Base-by-base conservation (phyloP, 345 rosid species). In the Kandelia obovata region DNA sequence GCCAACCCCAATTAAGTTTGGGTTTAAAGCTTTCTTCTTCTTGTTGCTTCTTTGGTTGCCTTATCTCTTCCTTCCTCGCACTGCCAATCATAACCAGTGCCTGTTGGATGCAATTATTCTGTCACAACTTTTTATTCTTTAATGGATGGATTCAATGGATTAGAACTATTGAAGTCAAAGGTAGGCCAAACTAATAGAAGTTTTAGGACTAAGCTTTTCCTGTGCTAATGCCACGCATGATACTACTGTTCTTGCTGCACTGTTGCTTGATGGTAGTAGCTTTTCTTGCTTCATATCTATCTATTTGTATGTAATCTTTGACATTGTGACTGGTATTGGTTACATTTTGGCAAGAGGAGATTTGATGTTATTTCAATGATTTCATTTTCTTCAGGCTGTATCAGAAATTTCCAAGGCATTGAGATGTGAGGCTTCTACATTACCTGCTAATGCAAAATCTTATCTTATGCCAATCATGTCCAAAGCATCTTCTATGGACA, bases 351-450 rank as follows among this genome's bases (percentile, higher is more conserved):
- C 57, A 20, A 20, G 46, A 21, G 10, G 37, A 27, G 19, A 32
- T 23, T 11, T 46, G 15, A 26, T 37, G 37, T 47, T 32, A 43
- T 31, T 61, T 65, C 25, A 51, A 39, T 35, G 34, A 59, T 65
- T 62, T 31, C 82, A 34, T 69, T 61, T 67, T 65, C 64, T 77
- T 66, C 73, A 94, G 98, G 97, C 92, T 58, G 85, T 94, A 47
- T 83, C 74, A 65, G 95, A 91, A 83, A 87, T 94, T 73, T 82
- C 73, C 25, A 94, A 87, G 81, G 86, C 96, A 66, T 80, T 85
- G 34, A 91, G 83, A 81, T 82, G 51, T n/a, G 96, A 91, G 81
- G 92, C 96, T 70, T 73, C 65, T 73, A 69, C 78, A 37, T 79
- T 94, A 77, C 92, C 89, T 10, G 65, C 64, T 27, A 71, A 64